A percentile compares a stretch with the other conserved stretches of the same genome.
Evolutionary conservation across 78 protist species (phyloP).

Genomic region (Mastigamoeba balamuthi): DNA sequence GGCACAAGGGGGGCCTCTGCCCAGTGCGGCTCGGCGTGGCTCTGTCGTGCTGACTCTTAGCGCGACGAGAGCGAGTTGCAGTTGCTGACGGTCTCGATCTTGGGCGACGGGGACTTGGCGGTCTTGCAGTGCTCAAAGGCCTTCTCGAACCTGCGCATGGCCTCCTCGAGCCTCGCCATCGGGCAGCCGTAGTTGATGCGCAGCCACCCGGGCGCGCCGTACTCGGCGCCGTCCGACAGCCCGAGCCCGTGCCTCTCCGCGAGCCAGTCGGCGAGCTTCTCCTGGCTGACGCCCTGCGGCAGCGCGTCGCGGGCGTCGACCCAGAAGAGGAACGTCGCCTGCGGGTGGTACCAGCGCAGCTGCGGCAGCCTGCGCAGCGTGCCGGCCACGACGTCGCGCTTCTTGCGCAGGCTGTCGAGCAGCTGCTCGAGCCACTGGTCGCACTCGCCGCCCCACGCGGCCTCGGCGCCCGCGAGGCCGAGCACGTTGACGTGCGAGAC

Average conservation of each 20-base stretch:
- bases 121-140: too few relatives aligned
- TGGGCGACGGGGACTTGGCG: too few relatives aligned
- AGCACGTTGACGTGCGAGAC: not conserved
- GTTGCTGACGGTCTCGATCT: too few relatives aligned
- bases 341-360: not conserved
- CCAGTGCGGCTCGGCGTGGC: too few relatives aligned
- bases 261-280: too few relatives aligned
- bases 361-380: not conserved
- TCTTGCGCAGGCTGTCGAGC: not conserved
- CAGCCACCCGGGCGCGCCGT: not conserved
- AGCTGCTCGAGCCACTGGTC: not conserved
- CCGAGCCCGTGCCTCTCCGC: too few relatives aligned
- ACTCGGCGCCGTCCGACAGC: not conserved
- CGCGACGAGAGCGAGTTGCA: too few relatives aligned
- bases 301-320: too few relatives aligned
- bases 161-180: not conserved
- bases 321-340: not conserved
- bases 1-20: too few relatives aligned
- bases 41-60: too few relatives aligned
- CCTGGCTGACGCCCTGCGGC: too few relatives aligned
- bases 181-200: not conserved
- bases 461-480: not conserved
- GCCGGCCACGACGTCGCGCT: not conserved
- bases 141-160: not conserved
- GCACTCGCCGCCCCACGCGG: not conserved